Evolutionary conservation across 768 basidiomycete genomes (phyloP), one percentile per base, ranked within the genome.

Genomic region (Kwoniella bestiolae): DNA sequence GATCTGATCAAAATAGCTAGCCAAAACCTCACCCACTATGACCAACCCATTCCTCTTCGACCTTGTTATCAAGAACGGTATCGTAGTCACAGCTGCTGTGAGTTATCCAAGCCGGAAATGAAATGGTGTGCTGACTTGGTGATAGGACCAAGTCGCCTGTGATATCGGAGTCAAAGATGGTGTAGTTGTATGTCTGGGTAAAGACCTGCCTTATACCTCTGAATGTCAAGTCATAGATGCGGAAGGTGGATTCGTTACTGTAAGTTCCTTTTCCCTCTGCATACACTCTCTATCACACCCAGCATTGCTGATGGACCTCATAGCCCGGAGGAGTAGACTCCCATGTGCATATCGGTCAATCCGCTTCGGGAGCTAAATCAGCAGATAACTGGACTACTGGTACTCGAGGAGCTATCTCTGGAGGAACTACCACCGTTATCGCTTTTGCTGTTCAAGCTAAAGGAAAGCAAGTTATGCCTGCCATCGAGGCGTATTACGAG

Each of bases 281-380:
- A n/a, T n/a, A n/a, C n/a, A n/a, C n/a, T n/a, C n/a, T n/a, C n/a
- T n/a, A n/a, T n/a, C n/a, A n/a, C n/a, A n/a, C n/a, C n/a, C 23
- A 21, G 41, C 44, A 11, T 21, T 35, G 25, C 21, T 29, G 41
- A 38, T 55, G 8, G 23, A 23, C 12, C 25, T 2, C 8, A 7
- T 58, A 75, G 74, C 82, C 82, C 16, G 82, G 82, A 2, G 77
- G 81, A 2, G 69, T 83, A 49, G 82, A 83, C 67, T 74, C 77
- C 14, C 82, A 83, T 55, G 82, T 82, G 16, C 82, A 83, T 60
- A 71, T 83, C 52, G 76, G 74, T 5, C 82, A 82, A 51, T 72
- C 62, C 11, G 75, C 73, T 0, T 67, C 71, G 1, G 76, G 73
- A n/a, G 74, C 76, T 2, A 57, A 64, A 26, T 62, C 63, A 18